These are phyloP conservation scores for Lumnitzera littorea DNA, from an alignment of 345 rosid species.

Conservation along the genomic window DNA sequence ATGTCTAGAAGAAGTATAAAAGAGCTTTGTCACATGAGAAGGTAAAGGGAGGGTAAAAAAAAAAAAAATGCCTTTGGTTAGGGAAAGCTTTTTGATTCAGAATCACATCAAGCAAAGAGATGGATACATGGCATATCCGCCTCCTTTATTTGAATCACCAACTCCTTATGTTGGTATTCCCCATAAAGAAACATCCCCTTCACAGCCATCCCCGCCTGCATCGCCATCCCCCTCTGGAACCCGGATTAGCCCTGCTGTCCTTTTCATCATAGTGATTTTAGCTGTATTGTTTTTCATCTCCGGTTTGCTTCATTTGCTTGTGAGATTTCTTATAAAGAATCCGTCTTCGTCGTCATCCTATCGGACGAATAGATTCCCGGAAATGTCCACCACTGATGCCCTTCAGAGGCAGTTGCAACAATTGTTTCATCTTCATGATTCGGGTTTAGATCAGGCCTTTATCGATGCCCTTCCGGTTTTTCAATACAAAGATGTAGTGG, in stretches of 20 bases:
- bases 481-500: conserved; percentile 63
- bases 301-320: conserved; percentile 75
- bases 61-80: conserved; percentile 13
- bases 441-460: conserved; percentile 86
- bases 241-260: conserved; percentile 74
- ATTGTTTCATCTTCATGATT: conserved; percentile 81
- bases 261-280: conserved; percentile 65
- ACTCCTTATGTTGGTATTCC: conserved; percentile 11
- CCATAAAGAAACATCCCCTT: not conserved
- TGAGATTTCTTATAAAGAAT: conserved; percentile 69
- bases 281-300: conserved; percentile 80
- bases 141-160: conserved; percentile 24
- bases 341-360: conserved; percentile 46
- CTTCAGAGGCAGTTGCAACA: conserved; percentile 88
- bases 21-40: conserved; percentile 11
- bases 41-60: not conserved
- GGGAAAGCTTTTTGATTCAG: conserved; percentile 39
- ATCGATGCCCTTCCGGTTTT: conserved; percentile 87
- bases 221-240: conserved; percentile 45
- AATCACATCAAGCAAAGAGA: conserved; percentile 45
- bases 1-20: not conserved
- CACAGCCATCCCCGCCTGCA: conserved; percentile 26
- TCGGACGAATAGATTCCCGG: conserved; percentile 57
- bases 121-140: conserved; percentile 43
- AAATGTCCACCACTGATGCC: conserved; percentile 63